Evolutionary conservation across 2,329 filamentous ascomycete species (phyloP), one percentile per base, ranked within the genome.

Genomic region (Periconia sp.): DNA sequence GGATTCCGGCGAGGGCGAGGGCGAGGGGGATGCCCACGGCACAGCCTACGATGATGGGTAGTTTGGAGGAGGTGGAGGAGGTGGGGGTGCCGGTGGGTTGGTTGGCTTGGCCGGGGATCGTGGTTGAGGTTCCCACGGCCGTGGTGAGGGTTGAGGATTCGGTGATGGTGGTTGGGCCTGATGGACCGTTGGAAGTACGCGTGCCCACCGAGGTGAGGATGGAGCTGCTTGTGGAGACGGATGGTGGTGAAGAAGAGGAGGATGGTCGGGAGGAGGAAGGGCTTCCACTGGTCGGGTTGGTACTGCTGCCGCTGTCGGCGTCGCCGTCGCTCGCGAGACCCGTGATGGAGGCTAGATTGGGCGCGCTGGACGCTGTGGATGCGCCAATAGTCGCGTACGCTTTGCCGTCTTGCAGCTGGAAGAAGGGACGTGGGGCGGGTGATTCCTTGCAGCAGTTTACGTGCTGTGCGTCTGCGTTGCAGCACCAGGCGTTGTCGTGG

Each of bases 21-120:
- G 52, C 68, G 43, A 74, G 62, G 6, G 71, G 71, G 46, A 74
- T 70, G 15, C 70, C 70, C 40, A 74, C 70, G 11, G 71, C 69
- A 47, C 65, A 70, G 45, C 70, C 71, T n/a, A 72, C 54, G 17
- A 74, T 73, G 10, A 73, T 27, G 13, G 60, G 59, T 15, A 68
- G 48, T 15, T 71, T 68, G n/a, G 63, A 62, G 23, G 23, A 27
- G 23, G 23, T 3, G 23, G 23, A 27, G 23, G 23, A 27, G 23
- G 23, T 27, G 11, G 33, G 6, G 15, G 33, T 5, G 11, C 10
- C 10, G 7, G 52, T 56, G 33, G 51, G 31, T 13, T 17, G n/a
- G 31, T 14, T 10, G 7, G 2, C 23, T 45, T 23, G n/a, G 35
- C 17, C 5, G 49, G 20, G 18, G 41, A 40, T 10, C 2, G 59